Base-by-base conservation (phyloP, 2,329 filamentous ascomycete species). In the Biscogniauxia sp. region DNA sequence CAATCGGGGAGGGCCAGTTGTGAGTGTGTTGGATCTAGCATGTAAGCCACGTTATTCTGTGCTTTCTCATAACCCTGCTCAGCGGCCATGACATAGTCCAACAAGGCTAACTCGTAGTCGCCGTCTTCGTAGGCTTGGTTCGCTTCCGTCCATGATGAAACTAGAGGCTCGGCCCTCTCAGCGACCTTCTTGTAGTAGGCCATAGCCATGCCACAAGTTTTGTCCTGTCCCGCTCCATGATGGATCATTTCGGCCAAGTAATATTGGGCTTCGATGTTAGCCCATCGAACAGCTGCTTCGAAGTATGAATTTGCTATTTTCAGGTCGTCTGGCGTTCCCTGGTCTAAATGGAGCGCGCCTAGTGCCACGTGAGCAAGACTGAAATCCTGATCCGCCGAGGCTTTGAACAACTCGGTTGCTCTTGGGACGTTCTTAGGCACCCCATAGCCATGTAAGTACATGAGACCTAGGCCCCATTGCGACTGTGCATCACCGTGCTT, bases 21-120 rank as follows among this genome's bases (percentile, higher is more conserved):
- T 5, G 88, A 89, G 64, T 84, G 85, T 58, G 85, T 81, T 54
- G 91, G 86, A 70, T 97, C 93, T 4, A 97, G 83, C 61, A 97
- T 82, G 72, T 88, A 95, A 5, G 92, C 93, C 1, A 96, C 91
- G 63, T 97, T 97, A 56, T 92, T 91, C 75, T 97, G 93, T 0
- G 90, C 92, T 65, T 85, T 86, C 73, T 97, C 93, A 67, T 95
- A 96, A 15, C 93, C 93, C 76, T 97, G 93, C 73, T 97, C 93
- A 1, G 93, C 93, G 0, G 92, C 92, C 82, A 95, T 89, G 72
- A 97, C 85, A 65, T 93, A 93, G 57, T 88, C 84, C 19, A 97
- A 82, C 54, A 97, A 83, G 1, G 93, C 93, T 25, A 89, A 83
- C 68, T 96, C 92, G 28, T 87, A 82, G 70, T 97, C 90, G 4